Base-by-base conservation (phyloP, 2,329 filamentous ascomycete genomes). In the Calonectria fujianensis region DNA sequence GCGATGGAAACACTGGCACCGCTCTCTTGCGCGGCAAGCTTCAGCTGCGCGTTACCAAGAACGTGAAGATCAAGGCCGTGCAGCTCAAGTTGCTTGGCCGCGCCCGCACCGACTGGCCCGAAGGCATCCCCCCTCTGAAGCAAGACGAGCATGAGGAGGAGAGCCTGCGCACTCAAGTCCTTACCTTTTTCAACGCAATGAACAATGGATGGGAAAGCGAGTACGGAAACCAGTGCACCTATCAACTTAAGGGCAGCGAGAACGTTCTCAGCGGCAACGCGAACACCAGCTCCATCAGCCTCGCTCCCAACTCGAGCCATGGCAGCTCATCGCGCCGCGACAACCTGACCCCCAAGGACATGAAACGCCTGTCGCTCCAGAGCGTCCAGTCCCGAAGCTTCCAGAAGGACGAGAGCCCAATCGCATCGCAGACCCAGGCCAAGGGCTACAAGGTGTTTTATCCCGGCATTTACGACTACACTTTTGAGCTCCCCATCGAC, bases 31-130 rank as follows among this genome's bases (percentile, higher is more conserved):
- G 97, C 71, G 97, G 97, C 24, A 96, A 93, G 78, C 85, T 99
- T 71, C 93, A 95, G 80, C 84, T 99, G 50, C 93, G 93, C 74
- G 91, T 98, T 16, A 93, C 94, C 59, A 98, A 98, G 83, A 94
- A 95, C 77, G 92, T 96, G 61, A 99, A 99, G 86, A 93, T 99
- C 78, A 98, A 98, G 87, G 94, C 95, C 5, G 91, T 99, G 31
- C 96, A 94, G 8, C 88, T 99, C 68, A 96, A 95, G 80, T 94
- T 99, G 79, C 91, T 93, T 51, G 97, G 96, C 37, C 94, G 93
- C 82, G 95, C 96, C 4, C 91, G 94, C 77, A 98, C 97, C 1
- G 96, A 98, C 82, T 99, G 97, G 97, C 96, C 97, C 20, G 97
- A 98, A 87, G 95, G 96, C 66, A 97, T 98, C 37, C 96, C 97